Conservation (phyloP, 2,329 filamentous ascomycete species). For the Elsinoe ampelina region DNA sequence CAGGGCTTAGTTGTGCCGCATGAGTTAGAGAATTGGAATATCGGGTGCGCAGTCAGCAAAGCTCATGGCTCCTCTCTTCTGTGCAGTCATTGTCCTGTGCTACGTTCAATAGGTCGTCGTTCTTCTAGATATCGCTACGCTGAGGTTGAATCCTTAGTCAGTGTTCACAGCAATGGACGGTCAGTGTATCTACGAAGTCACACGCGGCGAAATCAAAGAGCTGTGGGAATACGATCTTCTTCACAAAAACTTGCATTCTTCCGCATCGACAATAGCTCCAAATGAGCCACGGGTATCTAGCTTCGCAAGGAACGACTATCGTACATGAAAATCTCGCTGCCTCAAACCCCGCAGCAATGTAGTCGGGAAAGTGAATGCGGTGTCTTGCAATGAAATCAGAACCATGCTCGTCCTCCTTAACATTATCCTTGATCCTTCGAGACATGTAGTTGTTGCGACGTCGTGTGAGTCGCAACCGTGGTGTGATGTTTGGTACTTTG, state of each 20-base stretch:
- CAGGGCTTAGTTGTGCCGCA: too few species aligned
- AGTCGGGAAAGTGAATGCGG: background rate
- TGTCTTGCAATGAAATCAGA: background rate
- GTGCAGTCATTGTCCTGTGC: too few species aligned
- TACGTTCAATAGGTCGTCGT: too few species aligned
- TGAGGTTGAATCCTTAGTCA: too few species aligned
- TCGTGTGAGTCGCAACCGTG: background rate
- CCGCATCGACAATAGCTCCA: background rate
- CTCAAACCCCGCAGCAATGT: background rate
- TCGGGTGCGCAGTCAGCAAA: too few species aligned
- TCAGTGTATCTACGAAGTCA: too few species aligned
- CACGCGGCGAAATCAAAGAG: too few species aligned
- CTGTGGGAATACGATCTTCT: background rate
- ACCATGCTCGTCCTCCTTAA: background rate
- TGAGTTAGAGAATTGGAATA: too few species aligned
- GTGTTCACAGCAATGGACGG: too few species aligned
- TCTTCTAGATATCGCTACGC: too few species aligned
- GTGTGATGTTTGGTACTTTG: background rate
- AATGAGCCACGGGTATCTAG: constrained; percentile 8
- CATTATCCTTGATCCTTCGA: background rate
- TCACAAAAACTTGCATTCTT: background rate
- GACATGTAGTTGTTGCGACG: background rate
- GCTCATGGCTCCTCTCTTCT: too few species aligned
- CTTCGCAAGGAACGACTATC: constrained; percentile 12
- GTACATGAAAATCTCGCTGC: background rate